Evolutionary conservation across 1,139 yeast genomes (phyloP), one percentile per base, ranked within the genome.

Genomic region (Zygosaccharomyces sapae): DNA sequence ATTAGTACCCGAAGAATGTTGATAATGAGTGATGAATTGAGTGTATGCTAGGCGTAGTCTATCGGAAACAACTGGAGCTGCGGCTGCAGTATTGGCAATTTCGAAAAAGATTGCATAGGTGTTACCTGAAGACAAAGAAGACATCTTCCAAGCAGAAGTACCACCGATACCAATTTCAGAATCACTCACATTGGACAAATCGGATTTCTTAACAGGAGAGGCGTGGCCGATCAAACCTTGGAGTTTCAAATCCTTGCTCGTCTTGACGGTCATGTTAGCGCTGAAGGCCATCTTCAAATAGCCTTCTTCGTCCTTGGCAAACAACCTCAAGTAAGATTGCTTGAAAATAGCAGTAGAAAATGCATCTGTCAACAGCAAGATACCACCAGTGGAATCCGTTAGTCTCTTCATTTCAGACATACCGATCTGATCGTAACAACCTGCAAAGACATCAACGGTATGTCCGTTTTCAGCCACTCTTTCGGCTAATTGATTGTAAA

Each of bases 361-460:
- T 5, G 97, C 94, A 74, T 92, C 99, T 1, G 96, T 78, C 59
- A 92, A 79, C 47, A 92, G 80, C 63, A 94, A 74, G 31, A 86
- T 86, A 70, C 99, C 99, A 59, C 98, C 98, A 25, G 97, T 92
- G 59, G 80, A 75, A 70, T 88, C 87, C 51, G 95, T 79, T 60
- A 94, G 73, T 51, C 86, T 77, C 70, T 88, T 87, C 97, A 92
- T 92, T 73, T 92, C 99, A 59, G 86, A 83, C 79, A 92, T 83
- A 67, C 99, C 99, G 55, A 90, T 86, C 74, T 92, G 98, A 71
- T 92, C 99, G 66, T 89, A 90, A 71, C 97, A 89, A 51, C 98
- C 98, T 34, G 96, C 97, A 71, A 89, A 90, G 45, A 92, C 81
- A 69, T 92, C 98, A 46, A 92, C 82, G 20, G 94, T 80, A 63